These are phyloP conservation scores for Trametes maxima DNA, from an alignment of 768 basidiomycete genomes.

Conservation along the genomic window DNA sequence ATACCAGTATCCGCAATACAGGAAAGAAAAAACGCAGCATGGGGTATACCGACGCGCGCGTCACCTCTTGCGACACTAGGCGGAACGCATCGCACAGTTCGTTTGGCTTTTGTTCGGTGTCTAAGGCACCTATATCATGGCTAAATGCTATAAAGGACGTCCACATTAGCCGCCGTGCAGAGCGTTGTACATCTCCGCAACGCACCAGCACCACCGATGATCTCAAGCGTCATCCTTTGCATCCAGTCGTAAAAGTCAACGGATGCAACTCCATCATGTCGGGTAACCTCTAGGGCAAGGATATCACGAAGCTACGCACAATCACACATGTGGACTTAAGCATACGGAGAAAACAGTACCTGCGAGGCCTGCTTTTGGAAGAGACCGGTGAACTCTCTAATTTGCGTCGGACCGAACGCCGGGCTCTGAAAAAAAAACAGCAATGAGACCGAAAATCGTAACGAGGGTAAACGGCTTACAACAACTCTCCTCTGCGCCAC, in stretches of 20 bases:
- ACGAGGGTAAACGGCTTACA: not conserved
- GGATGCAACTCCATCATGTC: slow-evolving; percentile 25
- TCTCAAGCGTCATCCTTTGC: slow-evolving; percentile 40
- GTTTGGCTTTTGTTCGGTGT: slow-evolving; percentile 27
- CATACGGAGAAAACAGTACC: slow-evolving; percentile 32
- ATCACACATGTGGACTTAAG: not conserved
- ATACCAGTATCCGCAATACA: slow-evolving; percentile 25
- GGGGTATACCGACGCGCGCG: slow-evolving; percentile 1
- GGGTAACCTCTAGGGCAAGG: slow-evolving; percentile 33
- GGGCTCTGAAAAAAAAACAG: slow-evolving; percentile 48
- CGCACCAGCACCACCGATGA: slow-evolving; percentile 43
- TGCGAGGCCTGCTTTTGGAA: slow-evolving; percentile 58
- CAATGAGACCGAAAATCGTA: no score
- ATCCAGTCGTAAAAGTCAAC: slow-evolving; percentile 40
- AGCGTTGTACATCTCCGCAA: not conserved
- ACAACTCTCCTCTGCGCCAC: slow-evolving; percentile 9
- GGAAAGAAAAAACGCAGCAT: slow-evolving; percentile 25
- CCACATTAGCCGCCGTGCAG: no score
- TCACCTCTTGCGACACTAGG: slow-evolving; percentile 24
- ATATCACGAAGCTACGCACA: slow-evolving; percentile 25
- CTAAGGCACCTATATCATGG: slow-evolving; percentile 37
- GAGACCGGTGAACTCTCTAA: slow-evolving; percentile 57
- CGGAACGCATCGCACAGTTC: slow-evolving; percentile 37
- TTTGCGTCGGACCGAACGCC: slow-evolving; percentile 62
- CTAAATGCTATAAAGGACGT: slow-evolving; percentile 33